These are phyloP conservation scores for Sistotremastrum niveocremeum DNA, from an alignment of 768 basidiomycete genomes.

Conservation along the genomic window DNA sequence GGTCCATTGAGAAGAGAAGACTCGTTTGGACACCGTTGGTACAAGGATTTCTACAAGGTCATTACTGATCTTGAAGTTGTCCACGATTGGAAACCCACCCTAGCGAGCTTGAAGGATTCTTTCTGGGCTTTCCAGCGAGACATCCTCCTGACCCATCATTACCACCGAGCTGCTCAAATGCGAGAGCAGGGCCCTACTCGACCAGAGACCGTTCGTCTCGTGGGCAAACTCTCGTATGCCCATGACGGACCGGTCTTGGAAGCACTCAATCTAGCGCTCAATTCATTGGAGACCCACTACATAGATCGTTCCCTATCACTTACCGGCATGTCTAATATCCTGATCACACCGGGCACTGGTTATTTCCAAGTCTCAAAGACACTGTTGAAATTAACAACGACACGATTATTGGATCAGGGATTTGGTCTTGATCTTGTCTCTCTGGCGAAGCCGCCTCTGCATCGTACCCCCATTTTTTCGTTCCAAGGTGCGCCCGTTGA, in stretches of 20 bases:
- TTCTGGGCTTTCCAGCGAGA: constrained; percentile 87
- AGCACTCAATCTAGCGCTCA: constrained; percentile 83
- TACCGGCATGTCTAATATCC: constrained; percentile 70
- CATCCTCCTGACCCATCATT: constrained; percentile 81
- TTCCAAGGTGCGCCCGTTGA: constrained; percentile 51
- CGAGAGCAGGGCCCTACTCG: not conserved
- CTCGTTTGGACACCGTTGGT: constrained; percentile 48
- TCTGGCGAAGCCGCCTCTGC: constrained; percentile 81
- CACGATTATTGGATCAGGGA: constrained; percentile 87
- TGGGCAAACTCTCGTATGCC: constrained; percentile 71
- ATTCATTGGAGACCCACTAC: constrained; percentile 88
- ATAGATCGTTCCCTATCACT: constrained; percentile 87
- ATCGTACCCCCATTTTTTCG: constrained; percentile 87
- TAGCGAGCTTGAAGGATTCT: constrained; percentile 77
- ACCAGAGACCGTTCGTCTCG: constrained; percentile 45
- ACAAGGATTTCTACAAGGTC: constrained; percentile 95
- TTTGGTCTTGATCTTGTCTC: constrained; percentile 81
- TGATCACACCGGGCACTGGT: constrained; percentile 89
- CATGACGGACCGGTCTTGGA: constrained; percentile 95
- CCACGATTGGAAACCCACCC: constrained; percentile 75
- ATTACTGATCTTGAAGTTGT: constrained; percentile 86
- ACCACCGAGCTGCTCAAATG: constrained; percentile 42
- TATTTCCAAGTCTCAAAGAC: constrained; percentile 88
- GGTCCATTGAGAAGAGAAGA: constrained; percentile 71
- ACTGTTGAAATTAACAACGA: constrained; percentile 82